These are phyloP conservation scores for Paxillus ammoniavirescens DNA, from an alignment of 768 basidiomycete genomes.

Conservation along the genomic window DNA sequence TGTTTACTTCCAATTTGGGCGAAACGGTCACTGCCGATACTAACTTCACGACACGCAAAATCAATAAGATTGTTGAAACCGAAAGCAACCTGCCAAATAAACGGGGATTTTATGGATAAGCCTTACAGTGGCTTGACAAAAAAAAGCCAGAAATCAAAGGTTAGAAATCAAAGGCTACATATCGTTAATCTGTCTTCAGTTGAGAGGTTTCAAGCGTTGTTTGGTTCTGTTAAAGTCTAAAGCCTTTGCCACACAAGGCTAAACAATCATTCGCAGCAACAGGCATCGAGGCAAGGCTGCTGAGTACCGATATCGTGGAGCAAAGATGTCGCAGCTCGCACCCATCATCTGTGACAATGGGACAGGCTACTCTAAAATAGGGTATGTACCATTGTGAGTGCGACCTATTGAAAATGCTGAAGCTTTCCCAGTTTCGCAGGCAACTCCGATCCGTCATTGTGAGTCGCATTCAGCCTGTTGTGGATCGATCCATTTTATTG, in stretches of 20 bases:
- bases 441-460: constrained; percentile 99
- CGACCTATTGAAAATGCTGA: constrained; percentile 8
- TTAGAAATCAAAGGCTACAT: no score
- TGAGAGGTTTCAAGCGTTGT: constrained; percentile 5
- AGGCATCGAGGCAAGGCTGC: not conserved
- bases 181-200: no score
- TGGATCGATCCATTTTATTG: constrained; percentile 1
- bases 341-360: constrained; percentile 99
- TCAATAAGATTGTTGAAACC: no score
- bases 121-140: no score
- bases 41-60: no score
- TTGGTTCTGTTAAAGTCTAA: constrained; percentile 25
- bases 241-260: constrained; percentile 21
- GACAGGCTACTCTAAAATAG: constrained; percentile 96
- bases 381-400: constrained; percentile 48
- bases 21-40: no score
- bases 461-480: constrained; percentile 32
- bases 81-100: no score
- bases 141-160: no score
- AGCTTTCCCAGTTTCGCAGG: constrained; percentile 77
- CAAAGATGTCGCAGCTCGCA: constrained; percentile 76
- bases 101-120: no score
- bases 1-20: no score
- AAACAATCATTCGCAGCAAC: constrained; percentile 20
- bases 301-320: constrained; percentile 7